These are phyloP conservation scores for Tetracladium setigerum DNA, from an alignment of 495 filamentous ascomycete species.

Conservation along the genomic window DNA sequence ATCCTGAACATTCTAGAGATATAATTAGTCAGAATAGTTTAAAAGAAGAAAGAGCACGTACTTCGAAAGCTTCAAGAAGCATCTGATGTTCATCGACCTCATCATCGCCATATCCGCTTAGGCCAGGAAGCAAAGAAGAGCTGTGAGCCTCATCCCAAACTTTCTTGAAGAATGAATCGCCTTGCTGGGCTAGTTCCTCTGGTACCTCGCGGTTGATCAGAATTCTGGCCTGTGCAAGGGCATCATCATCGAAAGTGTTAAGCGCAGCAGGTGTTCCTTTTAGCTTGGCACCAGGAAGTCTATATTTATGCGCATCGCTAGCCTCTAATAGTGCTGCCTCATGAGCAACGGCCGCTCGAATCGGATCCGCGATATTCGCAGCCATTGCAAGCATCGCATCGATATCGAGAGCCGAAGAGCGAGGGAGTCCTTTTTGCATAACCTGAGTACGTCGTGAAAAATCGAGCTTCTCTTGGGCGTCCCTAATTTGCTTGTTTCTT, in stretches of 20 bases:
- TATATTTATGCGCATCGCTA: constrained; percentile 70
- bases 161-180: constrained; percentile 49
- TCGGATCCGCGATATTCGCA: constrained; percentile 41
- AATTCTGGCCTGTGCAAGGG: constrained; percentile 64
- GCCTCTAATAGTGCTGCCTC: constrained; percentile 75
- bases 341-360: constrained; percentile 50
- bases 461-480: constrained; percentile 68
- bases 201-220: constrained; percentile 69
- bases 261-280: constrained; percentile 54
- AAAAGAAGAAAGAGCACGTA: constrained; percentile 30
- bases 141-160: constrained; percentile 60
- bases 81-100: constrained; percentile 53
- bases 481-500: constrained; percentile 55
- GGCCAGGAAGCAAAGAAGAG: constrained; percentile 57
- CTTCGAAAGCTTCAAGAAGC: constrained; percentile 59
- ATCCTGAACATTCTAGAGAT: constrained; percentile 57
- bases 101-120: constrained; percentile 69
- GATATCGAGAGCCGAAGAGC: constrained; percentile 67
- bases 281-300: constrained; percentile 56
- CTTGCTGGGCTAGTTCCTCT: constrained; percentile 45
- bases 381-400: constrained; percentile 57
- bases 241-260: constrained; percentile 60
- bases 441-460: constrained; percentile 82
- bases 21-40: constrained; percentile 27
- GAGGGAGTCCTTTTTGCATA: constrained; percentile 74